Conservation (phyloP, 1,284 basidiomycete species). For the Waitea zeae region DNA sequence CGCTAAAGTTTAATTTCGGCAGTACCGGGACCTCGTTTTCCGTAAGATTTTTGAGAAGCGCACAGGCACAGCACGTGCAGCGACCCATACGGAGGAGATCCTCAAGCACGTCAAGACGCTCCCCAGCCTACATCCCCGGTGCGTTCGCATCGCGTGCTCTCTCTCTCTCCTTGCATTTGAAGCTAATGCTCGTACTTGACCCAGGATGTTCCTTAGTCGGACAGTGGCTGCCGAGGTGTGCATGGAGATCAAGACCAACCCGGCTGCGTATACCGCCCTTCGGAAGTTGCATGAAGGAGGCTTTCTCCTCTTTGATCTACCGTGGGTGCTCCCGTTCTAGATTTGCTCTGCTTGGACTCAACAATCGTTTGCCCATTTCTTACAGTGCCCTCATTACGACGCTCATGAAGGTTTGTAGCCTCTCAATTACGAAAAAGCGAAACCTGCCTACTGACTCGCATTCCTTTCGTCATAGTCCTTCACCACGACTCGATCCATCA, state of each 20-base stretch:
- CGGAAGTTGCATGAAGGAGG: conserved; percentile 44
- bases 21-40: conserved; percentile 70
- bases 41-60: conserved; percentile 65
- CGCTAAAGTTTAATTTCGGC: conserved; percentile 4
- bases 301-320: conserved; percentile 38
- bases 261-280: conserved; percentile 44
- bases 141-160: conserved; percentile 10
- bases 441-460: conserved; percentile 1
- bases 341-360: neutral
- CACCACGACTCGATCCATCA: conserved; percentile 46
- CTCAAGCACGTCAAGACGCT: conserved; percentile 48
- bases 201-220: conserved; percentile 66
- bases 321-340: conserved; percentile 1
- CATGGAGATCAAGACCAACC: conserved; percentile 57
- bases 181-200: conserved; percentile 5
- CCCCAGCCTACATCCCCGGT: conserved; percentile 48
- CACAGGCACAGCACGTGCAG: conserved; percentile 17
- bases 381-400: conserved; percentile 6
- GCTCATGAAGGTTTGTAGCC: conserved; percentile 9
- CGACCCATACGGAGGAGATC: conserved; percentile 40
- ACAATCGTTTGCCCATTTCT: too few species aligned
- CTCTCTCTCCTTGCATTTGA: conserved; percentile 4
- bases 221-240: conserved; percentile 65
- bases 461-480: too few species aligned
- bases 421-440: neutral